Conservation (phyloP, 2,329 filamentous ascomycete genomes). For the Colletotrichum kahawae region DNA sequence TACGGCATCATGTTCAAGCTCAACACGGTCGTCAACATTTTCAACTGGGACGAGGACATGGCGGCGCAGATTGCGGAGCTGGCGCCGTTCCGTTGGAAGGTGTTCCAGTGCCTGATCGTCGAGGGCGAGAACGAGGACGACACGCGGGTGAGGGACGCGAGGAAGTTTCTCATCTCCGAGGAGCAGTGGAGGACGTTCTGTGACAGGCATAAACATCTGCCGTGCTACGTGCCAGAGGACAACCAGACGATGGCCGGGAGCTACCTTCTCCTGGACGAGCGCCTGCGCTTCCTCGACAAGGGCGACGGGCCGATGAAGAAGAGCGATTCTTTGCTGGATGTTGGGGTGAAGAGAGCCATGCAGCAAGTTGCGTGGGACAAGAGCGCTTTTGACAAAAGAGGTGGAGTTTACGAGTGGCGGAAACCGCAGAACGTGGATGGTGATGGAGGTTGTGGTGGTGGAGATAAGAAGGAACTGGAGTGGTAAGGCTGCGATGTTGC, state of each 20-base stretch:
- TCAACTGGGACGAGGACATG: constrained; percentile 58
- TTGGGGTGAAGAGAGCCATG: constrained; percentile 51
- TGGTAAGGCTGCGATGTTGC: background rate
- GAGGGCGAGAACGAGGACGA: constrained; percentile 56
- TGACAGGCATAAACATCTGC: constrained; percentile 42
- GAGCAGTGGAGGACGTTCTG: constrained; percentile 53
- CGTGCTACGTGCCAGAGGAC: constrained; percentile 51
- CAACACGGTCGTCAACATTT: constrained; percentile 57
- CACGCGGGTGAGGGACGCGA: constrained; percentile 43
- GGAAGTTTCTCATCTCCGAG: constrained; percentile 49
- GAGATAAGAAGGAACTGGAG: background rate
- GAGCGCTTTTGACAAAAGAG: constrained; percentile 45
- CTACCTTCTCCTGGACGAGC: constrained; percentile 59
- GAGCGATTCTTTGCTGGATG: constrained; percentile 43
- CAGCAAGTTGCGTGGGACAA: constrained; percentile 50
- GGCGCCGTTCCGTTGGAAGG: constrained; percentile 59
- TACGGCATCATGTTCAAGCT: constrained; percentile 60
- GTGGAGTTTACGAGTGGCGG: constrained; percentile 55
- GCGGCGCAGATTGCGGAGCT: constrained; percentile 40
- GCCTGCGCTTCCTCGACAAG: constrained; percentile 54
- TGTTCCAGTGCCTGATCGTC: constrained; percentile 59
- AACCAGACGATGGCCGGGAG: constrained; percentile 55
- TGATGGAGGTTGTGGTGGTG: background rate
- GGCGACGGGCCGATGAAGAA: constrained; percentile 35
- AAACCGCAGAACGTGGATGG: constrained; percentile 21